Evolutionary conservation across 768 basidiomycete genomes (phyloP).

Genomic region (Mrakia hoshinonis): DNA sequence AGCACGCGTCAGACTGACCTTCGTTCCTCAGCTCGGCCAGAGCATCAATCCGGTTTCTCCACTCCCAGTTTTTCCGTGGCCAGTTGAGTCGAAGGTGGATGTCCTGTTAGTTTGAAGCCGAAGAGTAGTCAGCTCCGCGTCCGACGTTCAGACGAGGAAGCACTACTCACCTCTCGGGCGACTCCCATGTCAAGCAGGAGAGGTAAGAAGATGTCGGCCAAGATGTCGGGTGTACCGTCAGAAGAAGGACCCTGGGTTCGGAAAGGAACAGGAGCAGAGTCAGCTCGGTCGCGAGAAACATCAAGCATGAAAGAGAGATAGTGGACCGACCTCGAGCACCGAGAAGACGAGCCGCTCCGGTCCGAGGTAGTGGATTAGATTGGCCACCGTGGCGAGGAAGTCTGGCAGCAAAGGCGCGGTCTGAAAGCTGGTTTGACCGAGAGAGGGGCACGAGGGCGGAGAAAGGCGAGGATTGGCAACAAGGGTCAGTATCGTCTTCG

Average conservation of each 20-base stretch:
- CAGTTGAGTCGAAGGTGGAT: conserved; percentile 1
- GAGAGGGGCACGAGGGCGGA: neutral
- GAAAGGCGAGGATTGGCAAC: neutral
- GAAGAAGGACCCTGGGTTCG: neutral
- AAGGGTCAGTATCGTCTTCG: neutral
- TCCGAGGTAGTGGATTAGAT: conserved; percentile 12
- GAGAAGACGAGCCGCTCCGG: neutral
- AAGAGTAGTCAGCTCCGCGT: neutral
- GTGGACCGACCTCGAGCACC: neutral
- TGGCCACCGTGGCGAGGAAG: conserved; percentile 1
- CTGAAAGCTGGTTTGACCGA: neutral
- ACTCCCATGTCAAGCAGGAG: conserved; percentile 5
- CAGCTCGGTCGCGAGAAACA: no score
- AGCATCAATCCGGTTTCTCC: conserved; percentile 15
- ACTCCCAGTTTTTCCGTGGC: conserved; percentile 8
- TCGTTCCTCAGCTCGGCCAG: conserved; percentile 10
- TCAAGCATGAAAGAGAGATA: neutral
- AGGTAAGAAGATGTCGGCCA: conserved; percentile 4
- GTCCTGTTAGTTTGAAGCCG: neutral
- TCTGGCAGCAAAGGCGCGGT: conserved; percentile 1
- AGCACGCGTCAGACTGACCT: neutral
- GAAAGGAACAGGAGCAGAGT: neutral
- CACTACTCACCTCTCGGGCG: neutral
- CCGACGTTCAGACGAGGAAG: no score
- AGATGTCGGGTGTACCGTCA: conserved; percentile 1